Evolutionary conservation across 768 basidiomycete genomes (phyloP).

Genomic region (Xerocomellus intermedius): DNA sequence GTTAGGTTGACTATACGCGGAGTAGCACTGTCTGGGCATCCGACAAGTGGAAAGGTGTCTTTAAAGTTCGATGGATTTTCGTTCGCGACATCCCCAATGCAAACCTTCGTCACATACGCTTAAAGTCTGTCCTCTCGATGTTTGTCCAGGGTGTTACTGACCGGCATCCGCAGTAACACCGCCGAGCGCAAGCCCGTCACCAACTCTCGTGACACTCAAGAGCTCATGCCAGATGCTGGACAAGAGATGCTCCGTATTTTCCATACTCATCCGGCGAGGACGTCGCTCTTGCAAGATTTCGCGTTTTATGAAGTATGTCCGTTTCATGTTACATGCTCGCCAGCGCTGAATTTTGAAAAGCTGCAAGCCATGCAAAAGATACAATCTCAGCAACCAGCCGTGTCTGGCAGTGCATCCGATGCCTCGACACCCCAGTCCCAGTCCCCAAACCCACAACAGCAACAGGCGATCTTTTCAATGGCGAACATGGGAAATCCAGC

Average conservation of each 20-base stretch:
- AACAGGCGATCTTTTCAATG: constrained; percentile 49
- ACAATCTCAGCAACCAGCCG: constrained; percentile 32
- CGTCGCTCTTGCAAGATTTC: constrained; percentile 90
- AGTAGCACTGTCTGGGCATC: constrained; percentile 99
- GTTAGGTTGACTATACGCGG: constrained; percentile 84
- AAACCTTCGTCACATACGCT: constrained; percentile 82
- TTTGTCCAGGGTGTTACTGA: constrained; percentile 14
- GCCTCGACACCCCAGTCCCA: constrained; percentile 36
- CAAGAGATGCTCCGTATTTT: constrained; percentile 97
- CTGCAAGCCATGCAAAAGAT: constrained; percentile 85
- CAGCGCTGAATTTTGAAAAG: constrained; percentile 36
- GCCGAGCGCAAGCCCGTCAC: constrained; percentile 98
- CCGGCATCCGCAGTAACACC: constrained; percentile 68
- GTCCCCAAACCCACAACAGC: constrained; percentile 41
- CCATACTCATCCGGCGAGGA: constrained; percentile 88
- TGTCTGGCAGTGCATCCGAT: constrained; percentile 28
- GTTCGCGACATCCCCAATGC: constrained; percentile 94
- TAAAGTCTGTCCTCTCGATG: constrained; percentile 51
- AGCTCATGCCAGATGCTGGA: constrained; percentile 92
- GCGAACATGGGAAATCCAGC: constrained; percentile 45
- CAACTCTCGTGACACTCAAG: constrained; percentile 96
- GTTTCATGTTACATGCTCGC: not conserved
- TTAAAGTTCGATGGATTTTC: constrained; percentile 97
- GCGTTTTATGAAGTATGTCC: constrained; percentile 80
- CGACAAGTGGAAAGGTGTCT: constrained; percentile 99